Conservation (phyloP, 805 yeast species). For the Lachancea sp. region DNA sequence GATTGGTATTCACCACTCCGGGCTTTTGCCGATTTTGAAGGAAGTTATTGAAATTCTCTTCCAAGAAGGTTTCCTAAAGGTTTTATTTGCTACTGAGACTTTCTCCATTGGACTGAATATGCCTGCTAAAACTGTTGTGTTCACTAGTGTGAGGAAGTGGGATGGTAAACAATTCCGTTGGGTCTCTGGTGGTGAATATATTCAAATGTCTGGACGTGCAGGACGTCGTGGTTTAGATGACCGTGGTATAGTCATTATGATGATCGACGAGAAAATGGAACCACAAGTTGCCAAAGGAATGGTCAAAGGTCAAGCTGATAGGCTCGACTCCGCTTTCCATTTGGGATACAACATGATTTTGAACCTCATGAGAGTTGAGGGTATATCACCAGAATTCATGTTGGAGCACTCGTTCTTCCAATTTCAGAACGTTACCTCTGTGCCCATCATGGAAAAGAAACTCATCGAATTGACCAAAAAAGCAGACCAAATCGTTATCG, state of each 20-base stretch:
- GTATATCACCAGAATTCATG: constrained; percentile 97
- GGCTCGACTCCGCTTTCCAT: constrained; percentile 96
- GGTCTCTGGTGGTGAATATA: constrained; percentile 99
- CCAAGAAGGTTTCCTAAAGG: constrained; percentile 94
- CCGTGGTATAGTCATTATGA: constrained; percentile 97
- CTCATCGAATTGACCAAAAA: constrained; percentile 48
- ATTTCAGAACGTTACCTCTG: constrained; percentile 87
- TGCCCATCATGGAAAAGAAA: constrained; percentile 74
- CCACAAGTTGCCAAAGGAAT: constrained; percentile 98
- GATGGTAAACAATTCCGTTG: constrained; percentile 97
- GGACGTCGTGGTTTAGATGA: constrained; percentile 99
- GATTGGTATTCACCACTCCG: constrained; percentile 98
- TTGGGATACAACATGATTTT: constrained; percentile 95
- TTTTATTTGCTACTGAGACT: constrained; percentile 95
- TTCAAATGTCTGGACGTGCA: constrained; percentile 99
- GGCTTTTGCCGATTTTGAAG: constrained; percentile 84
- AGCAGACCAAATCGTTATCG: constrained; percentile 47
- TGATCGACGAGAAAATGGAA: constrained; percentile 99
- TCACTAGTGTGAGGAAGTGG: constrained; percentile 96
- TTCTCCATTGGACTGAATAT: constrained; percentile 96
- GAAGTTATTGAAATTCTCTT: constrained; percentile 94
- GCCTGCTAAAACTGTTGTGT: constrained; percentile 99
- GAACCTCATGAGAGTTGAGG: constrained; percentile 94
- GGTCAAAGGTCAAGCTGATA: constrained; percentile 98
- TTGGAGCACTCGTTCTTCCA: constrained; percentile 89